phyloP scores from a whole-genome alignment of 257 asterid species.

The Anisodus acutangulus region DNA sequence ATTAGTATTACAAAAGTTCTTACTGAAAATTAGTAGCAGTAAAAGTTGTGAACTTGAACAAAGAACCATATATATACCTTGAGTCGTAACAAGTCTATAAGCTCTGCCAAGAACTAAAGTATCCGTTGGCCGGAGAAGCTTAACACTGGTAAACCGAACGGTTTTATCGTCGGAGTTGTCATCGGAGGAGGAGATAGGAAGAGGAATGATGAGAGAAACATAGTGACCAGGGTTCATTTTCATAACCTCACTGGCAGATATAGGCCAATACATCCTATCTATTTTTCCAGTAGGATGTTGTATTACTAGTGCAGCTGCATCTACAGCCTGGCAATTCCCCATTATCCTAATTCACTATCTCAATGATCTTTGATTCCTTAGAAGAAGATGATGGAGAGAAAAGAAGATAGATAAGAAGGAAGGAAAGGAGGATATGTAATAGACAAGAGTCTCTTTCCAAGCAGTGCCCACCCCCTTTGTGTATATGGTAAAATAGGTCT shows the following conservation, averaged over 20 bases:
- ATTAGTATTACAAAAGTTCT: background rate
- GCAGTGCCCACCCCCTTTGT: slow-evolving; percentile 35
- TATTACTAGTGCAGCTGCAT: slow-evolving; percentile 87
- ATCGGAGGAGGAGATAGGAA: slow-evolving; percentile 35
- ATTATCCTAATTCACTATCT: slow-evolving; percentile 31
- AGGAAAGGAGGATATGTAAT: slow-evolving; percentile 33
- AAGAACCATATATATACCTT: slow-evolving; percentile 49
- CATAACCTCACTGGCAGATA: slow-evolving; percentile 78
- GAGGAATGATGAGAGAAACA: slow-evolving; percentile 80
- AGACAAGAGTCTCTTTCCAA: slow-evolving; percentile 51
- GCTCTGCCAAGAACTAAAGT: slow-evolving; percentile 80
- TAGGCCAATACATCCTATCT: slow-evolving; percentile 79
- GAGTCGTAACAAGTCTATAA: slow-evolving; percentile 79
- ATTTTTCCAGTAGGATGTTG: slow-evolving; percentile 81
- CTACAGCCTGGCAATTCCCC: slow-evolving; percentile 95
- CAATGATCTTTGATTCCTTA: slow-evolving; percentile 8
- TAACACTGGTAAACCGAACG: slow-evolving; percentile 66
- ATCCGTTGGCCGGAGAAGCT: slow-evolving; percentile 79
- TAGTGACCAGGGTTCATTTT: slow-evolving; percentile 83
- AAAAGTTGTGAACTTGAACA: background rate
- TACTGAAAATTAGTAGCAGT: too few relatives aligned
- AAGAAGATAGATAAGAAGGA: slow-evolving; percentile 32
- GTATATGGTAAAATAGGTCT: slow-evolving; percentile 40
- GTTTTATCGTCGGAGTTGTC: slow-evolving; percentile 43
- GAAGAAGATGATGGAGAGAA: slow-evolving; percentile 23